Evolutionary conservation across 179 eudicot species (phyloP).

Genomic region (Silene vulgaris): DNA sequence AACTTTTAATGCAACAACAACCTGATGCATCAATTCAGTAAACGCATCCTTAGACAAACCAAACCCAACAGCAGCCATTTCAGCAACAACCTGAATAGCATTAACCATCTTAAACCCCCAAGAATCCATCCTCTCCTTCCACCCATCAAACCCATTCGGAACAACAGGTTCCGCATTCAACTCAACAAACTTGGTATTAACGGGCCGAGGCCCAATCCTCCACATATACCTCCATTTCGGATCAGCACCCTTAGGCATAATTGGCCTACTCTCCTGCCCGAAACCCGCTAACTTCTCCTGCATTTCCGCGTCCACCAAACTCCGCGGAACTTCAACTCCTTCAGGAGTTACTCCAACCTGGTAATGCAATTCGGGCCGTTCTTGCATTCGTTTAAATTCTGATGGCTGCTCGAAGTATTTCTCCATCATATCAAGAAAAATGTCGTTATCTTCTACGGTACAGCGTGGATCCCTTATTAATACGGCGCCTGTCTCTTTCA

Average conservation of each 20-base stretch:
- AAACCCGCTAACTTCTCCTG: slow-evolving; percentile 55
- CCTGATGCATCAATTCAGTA: slow-evolving; percentile 80
- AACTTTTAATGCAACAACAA: no score
- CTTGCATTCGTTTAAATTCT: slow-evolving; percentile 68
- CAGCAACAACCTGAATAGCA: slow-evolving; percentile 90
- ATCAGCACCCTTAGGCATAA: slow-evolving; percentile 77
- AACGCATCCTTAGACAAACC: slow-evolving; percentile 81
- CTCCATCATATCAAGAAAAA: slow-evolving; percentile 91
- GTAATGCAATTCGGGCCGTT: slow-evolving; percentile 80
- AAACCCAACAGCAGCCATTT: slow-evolving; percentile 96
- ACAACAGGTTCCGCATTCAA: slow-evolving; percentile 91
- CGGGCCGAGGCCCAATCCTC: slow-evolving; percentile 92
- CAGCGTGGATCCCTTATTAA: slow-evolving; percentile 84
- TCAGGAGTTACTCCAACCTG: slow-evolving; percentile 99
- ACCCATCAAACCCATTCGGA: slow-evolving; percentile 80
- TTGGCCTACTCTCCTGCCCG: slow-evolving; percentile 59
- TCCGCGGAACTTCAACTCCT: slow-evolving; percentile 96
- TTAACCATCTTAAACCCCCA: slow-evolving; percentile 89
- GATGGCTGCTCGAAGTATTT: slow-evolving; percentile 58
- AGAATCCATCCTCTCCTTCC: slow-evolving; percentile 87
- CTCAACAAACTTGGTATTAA: slow-evolving; percentile 71
- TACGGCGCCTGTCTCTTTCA: slow-evolving; percentile 81
- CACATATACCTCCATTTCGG: slow-evolving; percentile 99
- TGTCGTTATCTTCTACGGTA: slow-evolving; percentile 67
- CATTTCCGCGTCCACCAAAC: slow-evolving; percentile 82